Evolutionary conservation across 306 rosid species (phyloP), one percentile per base, ranked within the genome.

Genomic region (Dryas alaskensis): DNA sequence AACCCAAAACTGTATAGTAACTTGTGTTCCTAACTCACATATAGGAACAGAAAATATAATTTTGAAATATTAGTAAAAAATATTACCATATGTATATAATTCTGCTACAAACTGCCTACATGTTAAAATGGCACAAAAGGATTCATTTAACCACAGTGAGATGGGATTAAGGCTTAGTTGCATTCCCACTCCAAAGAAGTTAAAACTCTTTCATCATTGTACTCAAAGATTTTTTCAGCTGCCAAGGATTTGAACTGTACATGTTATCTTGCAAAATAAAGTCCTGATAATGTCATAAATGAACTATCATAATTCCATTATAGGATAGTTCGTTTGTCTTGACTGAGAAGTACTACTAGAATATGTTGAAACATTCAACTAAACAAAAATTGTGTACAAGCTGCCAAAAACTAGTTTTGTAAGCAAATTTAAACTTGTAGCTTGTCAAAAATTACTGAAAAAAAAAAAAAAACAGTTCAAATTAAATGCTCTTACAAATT

Each of bases 241-340:
- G 22, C 53, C 64, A 54, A 8, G 64, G 62, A 70, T 54, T 12
- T 19, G 64, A 70, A 44, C 19, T 54, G 10, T 52, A 51, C 50
- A 53, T 42, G 51, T 53, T 46, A 67, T 68, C 60, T 50, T 51
- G 47, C 44, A 5, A 60, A 47, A 50, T 13, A 60, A 40, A 50
- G 64, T 53, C 42, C 51, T 62, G 72, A 52, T 62, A 65, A 16
- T 62, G 75, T 11, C 10, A 45, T 4, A 52, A 31, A 14, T 25
- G 65, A 59, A 47, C 25, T 10, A 37, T 22, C 58, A 58, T 59
- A 82, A 78, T 51, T 62, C 70, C 50, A 19, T 78, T 69, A 52
- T 10, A 51, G 59, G 67, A 64, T 78, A 51, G 86, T 78, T 74
- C 51, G 78, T 65, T 74, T 65, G 74, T 74, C 79, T 72, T 78